Percentiles rank a stretch among this genome's conserved stretches.
Evolutionary conservation across 805 yeast genomes (phyloP).

Genomic region (Debaryomyces maramus): DNA sequence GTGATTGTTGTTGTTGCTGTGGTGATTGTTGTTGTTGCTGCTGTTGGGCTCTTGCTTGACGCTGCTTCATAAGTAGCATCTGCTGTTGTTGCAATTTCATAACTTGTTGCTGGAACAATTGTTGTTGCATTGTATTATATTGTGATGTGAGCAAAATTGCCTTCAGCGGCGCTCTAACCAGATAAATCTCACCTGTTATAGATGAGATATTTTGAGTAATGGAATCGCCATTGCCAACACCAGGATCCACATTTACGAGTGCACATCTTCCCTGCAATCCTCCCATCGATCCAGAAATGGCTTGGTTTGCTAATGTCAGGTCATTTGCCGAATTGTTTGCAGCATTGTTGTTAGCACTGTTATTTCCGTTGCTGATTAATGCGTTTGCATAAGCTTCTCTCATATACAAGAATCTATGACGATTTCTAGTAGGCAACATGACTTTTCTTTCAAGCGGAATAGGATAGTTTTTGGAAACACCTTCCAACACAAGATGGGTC

Average conservation of each 20-base stretch:
- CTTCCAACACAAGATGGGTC: conserved; percentile 86
- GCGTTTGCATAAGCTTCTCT: conserved; percentile 94
- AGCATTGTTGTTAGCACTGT: conserved; percentile 38
- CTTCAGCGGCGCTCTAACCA: conserved; percentile 47
- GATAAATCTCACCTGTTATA: conserved; percentile 56
- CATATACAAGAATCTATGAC: conserved; percentile 78
- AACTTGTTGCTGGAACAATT: conserved; percentile 45
- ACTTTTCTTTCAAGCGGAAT: conserved; percentile 80
- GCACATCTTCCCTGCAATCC: conserved; percentile 81
- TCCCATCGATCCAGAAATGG: conserved; percentile 57
- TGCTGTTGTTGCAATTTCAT: conserved; percentile 41
- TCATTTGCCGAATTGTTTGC: conserved; percentile 24
- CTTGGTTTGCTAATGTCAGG: conserved; percentile 46
- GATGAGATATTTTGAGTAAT: conserved; percentile 50
- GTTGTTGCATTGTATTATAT: conserved; percentile 43
- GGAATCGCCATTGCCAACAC: conserved; percentile 20
- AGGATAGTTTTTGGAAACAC: conserved; percentile 77
- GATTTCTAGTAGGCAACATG: conserved; percentile 64
- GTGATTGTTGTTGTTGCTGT: conserved; percentile 8
- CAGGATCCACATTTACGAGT: conserved; percentile 62
- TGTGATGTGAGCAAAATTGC: conserved; percentile 44
- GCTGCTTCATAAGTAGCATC: conserved; percentile 29
- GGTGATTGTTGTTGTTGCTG: conserved; percentile 7
- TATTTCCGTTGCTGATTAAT: conserved; percentile 59
- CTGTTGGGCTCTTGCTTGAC: conserved; percentile 19